Base-by-base conservation (phyloP, 208 protist genomes). In the Crithidia thermophila region DNA sequence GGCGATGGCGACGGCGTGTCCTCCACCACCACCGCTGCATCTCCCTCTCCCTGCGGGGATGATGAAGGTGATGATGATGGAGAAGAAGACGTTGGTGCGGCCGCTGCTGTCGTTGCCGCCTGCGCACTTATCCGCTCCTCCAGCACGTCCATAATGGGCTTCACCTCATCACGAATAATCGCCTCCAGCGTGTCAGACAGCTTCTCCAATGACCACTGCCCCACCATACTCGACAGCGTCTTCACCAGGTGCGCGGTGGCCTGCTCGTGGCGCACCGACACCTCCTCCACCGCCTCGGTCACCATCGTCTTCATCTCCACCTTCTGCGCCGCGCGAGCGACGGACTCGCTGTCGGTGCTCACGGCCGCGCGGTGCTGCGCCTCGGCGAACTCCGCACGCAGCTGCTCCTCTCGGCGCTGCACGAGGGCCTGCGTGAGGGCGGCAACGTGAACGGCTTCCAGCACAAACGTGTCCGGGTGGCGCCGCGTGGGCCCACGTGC, bases 251-350 rank as follows among this genome's bases (percentile, higher is more conserved):
- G 82, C 39, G 77, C 69, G 0, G 80, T 88, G 34, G 82, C 84
- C 45, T 88, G 82, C 61, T 91, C 82, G 61, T 88, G 85, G 11
- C 77, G 82, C 23, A 74, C 68, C 28, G 75, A 76, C 27, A 91
- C 80, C 65, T 91, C 82, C 45, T 88, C 80, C 20, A 91, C 49
- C 20, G 82, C 79, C 45, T 79, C 79, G 28, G 72, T 71, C 39
- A 91, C 73, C 75, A 88, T 67, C 8, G 76, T 70, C 21, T 82
- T 84, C 16, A 91, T 65, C 39, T 84, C 78, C 1, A 73, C 64
- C 8, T 59, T 79, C 39, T 78, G 69, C 11, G 73, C 64, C 10
- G 49, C 64, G 16, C 73, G 50, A n/a, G 67, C 59, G 20, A 70
- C 42, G 36, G 66, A 52, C 8, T 74, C 71, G 61, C 58, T 64